Percentiles rank a stretch among this genome's conserved stretches.
phyloP scores from a whole-genome alignment of 805 yeast species.

The Brettanomyces naardenensis region DNA sequence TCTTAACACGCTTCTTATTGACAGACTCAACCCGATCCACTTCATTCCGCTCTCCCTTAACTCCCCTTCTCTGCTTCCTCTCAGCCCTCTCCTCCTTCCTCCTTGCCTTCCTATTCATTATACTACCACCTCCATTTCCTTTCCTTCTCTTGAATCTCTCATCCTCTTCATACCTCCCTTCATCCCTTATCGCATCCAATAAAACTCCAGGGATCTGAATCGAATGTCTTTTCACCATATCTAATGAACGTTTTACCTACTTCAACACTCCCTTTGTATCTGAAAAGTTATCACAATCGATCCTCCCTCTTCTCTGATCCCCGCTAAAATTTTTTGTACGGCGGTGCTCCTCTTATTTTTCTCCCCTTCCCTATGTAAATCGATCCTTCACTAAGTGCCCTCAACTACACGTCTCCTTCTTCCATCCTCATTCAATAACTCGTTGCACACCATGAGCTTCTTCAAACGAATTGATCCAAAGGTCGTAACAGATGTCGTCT shows the following conservation, averaged over 20 bases:
- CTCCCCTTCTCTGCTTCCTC: constrained; percentile 10
- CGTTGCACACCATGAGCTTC: constrained; percentile 4
- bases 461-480: constrained; percentile 21
- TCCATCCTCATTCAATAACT: no score
- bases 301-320: neutral
- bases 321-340: neutral
- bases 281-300: no score
- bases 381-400: no score
- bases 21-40: constrained; percentile 16
- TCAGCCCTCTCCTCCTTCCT: constrained; percentile 11
- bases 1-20: neutral
- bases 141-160: constrained; percentile 26
- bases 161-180: constrained; percentile 27
- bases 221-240: neutral
- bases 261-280: neutral
- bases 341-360: no score
- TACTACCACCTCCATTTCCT: constrained; percentile 5
- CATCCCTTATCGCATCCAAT: constrained; percentile 32
- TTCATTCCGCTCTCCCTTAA: constrained; percentile 19
- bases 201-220: constrained; percentile 35
- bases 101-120: constrained; percentile 13
- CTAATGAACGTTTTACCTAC: neutral
- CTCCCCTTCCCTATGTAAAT: no score
- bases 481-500: constrained; percentile 22
- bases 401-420: no score